A percentile compares a stretch with the other conserved stretches of the same genome.
Evolutionary conservation across 805 yeast species (phyloP).

Genomic region (Sugiyamaella americana): DNA sequence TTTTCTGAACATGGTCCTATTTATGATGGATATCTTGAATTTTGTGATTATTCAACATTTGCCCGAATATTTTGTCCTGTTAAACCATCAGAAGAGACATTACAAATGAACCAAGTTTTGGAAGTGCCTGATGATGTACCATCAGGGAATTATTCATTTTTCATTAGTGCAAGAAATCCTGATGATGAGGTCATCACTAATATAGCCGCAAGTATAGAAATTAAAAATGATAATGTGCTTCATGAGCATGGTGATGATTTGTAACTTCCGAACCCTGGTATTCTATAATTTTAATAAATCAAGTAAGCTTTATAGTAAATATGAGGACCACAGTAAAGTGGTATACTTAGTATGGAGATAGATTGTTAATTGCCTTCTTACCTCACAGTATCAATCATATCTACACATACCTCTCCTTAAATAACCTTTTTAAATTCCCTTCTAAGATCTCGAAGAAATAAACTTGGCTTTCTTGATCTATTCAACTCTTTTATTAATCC

Average conservation of each 20-base stretch:
- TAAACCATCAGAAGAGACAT: constrained; percentile 8
- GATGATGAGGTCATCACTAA: constrained; percentile 17
- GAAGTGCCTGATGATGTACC: constrained; percentile 27
- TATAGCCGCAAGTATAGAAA: constrained; percentile 19
- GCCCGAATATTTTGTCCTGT: constrained; percentile 28
- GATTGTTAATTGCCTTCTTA: no score
- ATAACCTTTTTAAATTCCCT: constrained; percentile 20
- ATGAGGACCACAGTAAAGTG: no score
- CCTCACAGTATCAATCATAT: not conserved
- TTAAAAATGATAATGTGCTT: constrained; percentile 5
- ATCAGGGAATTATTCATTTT: constrained; percentile 26
- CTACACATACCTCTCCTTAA: not conserved
- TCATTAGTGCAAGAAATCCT: constrained; percentile 24
- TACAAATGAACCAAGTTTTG: constrained; percentile 19
- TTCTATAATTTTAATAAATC: no score
- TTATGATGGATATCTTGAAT: constrained; percentile 20
- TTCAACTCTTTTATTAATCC: constrained; percentile 21
- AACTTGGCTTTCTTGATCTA: constrained; percentile 21
- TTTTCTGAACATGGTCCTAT: constrained; percentile 16
- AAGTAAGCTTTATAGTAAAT: no score
- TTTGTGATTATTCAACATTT: constrained; percentile 26
- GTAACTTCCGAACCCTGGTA: no score
- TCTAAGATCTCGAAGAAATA: constrained; percentile 27
- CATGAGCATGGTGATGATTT: constrained; percentile 11
- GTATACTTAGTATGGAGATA: no score